These are phyloP conservation scores for Fraxinus ornus DNA, from an alignment of 305 asterid species.

Conservation along the genomic window DNA sequence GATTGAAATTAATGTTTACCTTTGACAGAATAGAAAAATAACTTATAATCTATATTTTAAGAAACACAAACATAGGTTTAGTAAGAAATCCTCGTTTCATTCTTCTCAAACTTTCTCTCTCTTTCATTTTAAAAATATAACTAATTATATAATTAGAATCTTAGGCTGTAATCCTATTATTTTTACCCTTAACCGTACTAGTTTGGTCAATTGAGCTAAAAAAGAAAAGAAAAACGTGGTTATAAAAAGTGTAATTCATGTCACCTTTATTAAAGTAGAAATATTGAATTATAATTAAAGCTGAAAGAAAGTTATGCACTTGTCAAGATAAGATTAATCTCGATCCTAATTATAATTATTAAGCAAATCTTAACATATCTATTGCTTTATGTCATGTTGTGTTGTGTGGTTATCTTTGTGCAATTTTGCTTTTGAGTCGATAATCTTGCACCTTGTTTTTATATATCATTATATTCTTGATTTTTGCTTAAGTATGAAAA, in stretches of 20 bases:
- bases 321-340: background rate
- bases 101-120: background rate
- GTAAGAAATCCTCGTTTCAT: background rate
- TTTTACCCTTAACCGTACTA: background rate
- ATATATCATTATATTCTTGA: background rate
- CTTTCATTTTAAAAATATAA: background rate
- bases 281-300: background rate
- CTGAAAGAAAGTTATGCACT: background rate
- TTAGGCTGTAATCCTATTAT: background rate
- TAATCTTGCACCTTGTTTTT: background rate
- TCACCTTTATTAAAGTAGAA: constrained; percentile 5
- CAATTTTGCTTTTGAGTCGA: background rate
- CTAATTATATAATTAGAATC: background rate
- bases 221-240: background rate
- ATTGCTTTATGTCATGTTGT: background rate
- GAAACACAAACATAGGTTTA: too few species aligned
- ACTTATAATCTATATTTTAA: too few species aligned
- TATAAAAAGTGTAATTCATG: background rate
- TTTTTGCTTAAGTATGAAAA: background rate
- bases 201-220: background rate
- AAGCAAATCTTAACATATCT: background rate
- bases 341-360: background rate
- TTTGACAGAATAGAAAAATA: too few species aligned
- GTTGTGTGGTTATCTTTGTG: background rate
- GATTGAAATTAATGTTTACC: too few species aligned